Evolutionary conservation across 1,139 yeast species (phyloP).

Genomic region (Geotrichum bryndzae): DNA sequence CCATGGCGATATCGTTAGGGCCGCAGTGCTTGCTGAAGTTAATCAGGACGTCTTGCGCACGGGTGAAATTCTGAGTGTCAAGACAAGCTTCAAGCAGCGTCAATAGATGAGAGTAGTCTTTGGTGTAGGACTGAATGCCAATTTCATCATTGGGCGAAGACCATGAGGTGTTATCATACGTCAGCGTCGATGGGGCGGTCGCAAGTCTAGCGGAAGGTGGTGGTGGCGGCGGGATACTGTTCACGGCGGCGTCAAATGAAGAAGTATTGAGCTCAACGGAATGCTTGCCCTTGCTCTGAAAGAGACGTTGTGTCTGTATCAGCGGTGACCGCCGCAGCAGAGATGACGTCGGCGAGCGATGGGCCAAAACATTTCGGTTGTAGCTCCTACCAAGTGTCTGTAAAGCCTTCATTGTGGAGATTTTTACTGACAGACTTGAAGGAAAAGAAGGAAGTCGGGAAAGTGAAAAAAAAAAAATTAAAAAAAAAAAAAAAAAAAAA

Average conservation of each 20-base stretch:
- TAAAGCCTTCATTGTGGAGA: constrained; percentile 1
- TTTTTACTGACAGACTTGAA: neutral
- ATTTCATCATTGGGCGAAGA: constrained; percentile 34
- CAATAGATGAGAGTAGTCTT: constrained; percentile 61
- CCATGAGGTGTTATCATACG: constrained; percentile 25
- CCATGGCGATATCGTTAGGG: constrained; percentile 36
- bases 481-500: constrained; percentile 8
- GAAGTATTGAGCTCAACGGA: neutral
- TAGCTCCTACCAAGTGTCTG: constrained; percentile 4
- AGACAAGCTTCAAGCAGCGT: constrained; percentile 76
- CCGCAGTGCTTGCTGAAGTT: constrained; percentile 49
- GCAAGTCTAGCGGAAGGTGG: neutral
- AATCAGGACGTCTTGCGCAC: constrained; percentile 65
- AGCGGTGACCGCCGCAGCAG: neutral
- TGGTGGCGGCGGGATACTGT: neutral
- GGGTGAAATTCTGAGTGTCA: constrained; percentile 55
- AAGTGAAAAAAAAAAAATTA: constrained; percentile 1
- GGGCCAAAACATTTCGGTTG: neutral
- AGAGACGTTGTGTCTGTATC: neutral
- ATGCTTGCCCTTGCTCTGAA: neutral
- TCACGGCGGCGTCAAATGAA: neutral
- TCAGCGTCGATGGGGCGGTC: neutral
- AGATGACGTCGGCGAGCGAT: neutral
- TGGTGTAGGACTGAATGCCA: constrained; percentile 31
- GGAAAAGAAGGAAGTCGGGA: neutral